Base-by-base conservation (phyloP, 2,329 filamentous ascomycete species). In the Aspergillus pseudoglaucus region DNA sequence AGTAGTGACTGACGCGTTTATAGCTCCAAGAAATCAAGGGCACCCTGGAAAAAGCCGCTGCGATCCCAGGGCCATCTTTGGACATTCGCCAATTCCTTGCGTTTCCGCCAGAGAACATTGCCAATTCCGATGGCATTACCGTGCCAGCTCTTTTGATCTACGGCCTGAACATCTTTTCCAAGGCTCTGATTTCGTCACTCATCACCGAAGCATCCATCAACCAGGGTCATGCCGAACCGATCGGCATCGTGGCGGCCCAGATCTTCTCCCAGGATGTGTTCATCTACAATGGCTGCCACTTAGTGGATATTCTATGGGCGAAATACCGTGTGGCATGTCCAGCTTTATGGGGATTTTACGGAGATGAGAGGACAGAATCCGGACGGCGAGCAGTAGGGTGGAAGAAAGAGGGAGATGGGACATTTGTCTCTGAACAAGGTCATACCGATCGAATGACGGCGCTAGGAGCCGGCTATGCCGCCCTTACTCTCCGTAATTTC, bases 381-480 rank as follows among this genome's bases (percentile, higher is more conserved):
- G 89, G 88, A 1, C 79, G 84, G 10, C 56, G 68, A 15, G 77
- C 79, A n/a, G 68, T 95, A 2, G 89, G 88, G 0, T 95, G 89
- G 88, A 79, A 76, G 67, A 81, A 76, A 54, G 78, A 82, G 17
- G 67, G 67, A 38, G 75, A 72, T 7, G 75, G 77, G 5, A 69
- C 71, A 6, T 91, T 79, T 74, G 75, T 86, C 50, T 71, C 76
- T 1, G 83, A 87, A 58, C 83, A 89, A 63, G 73, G 74, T n/a
- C 90, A 96, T 68, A 81, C 81, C 57, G 85, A 90, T 63, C 81
- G 87, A 50, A 91, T 95, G 85, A 84, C 82, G 3, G 91, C 90
- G 0, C 75, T 96, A 0, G 89, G 83, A 1, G 85, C 87, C 3
- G 91, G 91, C 0, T 98, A 86, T 62, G 88, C 90, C 0, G 82